phyloP scores from a whole-genome alignment of 1,139 yeast species.

The Lodderomyces orthopsilosis region DNA sequence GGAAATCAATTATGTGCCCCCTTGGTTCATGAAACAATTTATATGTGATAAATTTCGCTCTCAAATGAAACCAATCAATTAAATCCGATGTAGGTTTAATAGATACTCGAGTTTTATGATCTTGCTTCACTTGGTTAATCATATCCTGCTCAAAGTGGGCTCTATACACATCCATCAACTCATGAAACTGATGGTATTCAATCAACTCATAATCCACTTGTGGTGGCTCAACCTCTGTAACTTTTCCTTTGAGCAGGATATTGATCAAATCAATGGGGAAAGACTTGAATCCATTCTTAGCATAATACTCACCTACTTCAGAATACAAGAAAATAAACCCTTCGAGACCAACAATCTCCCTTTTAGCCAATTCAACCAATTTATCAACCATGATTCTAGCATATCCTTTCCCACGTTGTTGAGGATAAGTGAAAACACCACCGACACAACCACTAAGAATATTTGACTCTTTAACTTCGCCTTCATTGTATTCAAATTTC shows the following conservation, averaged over 20 bases:
- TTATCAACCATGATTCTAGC: conserved; percentile 60
- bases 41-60: conserved; percentile 37
- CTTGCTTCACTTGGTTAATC: conserved; percentile 18
- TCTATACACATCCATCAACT: conserved; percentile 23
- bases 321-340: conserved; percentile 60
- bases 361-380: conserved; percentile 28
- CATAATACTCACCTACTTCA: conserved; percentile 69
- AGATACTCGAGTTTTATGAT: conserved; percentile 30
- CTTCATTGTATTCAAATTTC: conserved; percentile 20
- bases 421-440: conserved; percentile 59
- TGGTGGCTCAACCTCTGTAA: neutral
- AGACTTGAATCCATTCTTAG: conserved; percentile 55
- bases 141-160: conserved; percentile 20
- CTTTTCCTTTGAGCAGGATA: conserved; percentile 9
- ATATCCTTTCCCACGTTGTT: conserved; percentile 62
- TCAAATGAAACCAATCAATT: conserved; percentile 46
- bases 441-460: conserved; percentile 58
- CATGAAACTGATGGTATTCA: conserved; percentile 32
- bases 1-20: conserved; percentile 22
- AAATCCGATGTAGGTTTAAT: conserved; percentile 28
- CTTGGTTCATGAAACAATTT: conserved; percentile 23
- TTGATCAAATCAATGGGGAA: conserved; percentile 42
- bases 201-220: conserved; percentile 17
- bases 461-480: conserved; percentile 17
- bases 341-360: conserved; percentile 25